phyloP scores from a whole-genome alignment of 2,329 filamentous ascomycete genomes.

The Scedosporium dehoogii region DNA sequence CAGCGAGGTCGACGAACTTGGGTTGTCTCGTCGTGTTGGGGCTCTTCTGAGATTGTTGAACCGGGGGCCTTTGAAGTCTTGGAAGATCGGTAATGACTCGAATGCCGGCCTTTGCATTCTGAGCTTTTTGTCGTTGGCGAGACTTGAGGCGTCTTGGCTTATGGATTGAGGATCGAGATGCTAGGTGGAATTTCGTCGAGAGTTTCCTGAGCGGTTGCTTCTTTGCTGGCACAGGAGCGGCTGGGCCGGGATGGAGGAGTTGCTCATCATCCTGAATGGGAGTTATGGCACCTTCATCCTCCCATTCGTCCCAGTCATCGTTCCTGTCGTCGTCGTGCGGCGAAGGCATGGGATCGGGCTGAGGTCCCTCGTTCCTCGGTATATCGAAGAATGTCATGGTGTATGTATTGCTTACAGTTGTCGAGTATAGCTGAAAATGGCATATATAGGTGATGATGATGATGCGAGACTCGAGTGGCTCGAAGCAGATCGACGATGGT shows the following conservation, averaged over 20 bases:
- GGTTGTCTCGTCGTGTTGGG: conserved; percentile 19
- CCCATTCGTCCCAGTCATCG: conserved; percentile 43
- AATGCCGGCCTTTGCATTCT: conserved; percentile 54
- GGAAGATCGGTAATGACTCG: conserved; percentile 62
- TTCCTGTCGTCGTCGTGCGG: background rate
- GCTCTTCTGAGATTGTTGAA: conserved; percentile 10
- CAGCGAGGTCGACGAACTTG: conserved; percentile 49
- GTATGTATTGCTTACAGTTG: no score
- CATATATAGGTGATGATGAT: background rate
- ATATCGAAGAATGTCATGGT: conserved; percentile 5
- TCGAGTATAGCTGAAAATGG: background rate
- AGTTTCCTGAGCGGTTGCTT: conserved; percentile 5
- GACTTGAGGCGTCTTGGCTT: conserved; percentile 43
- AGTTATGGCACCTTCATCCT: conserved; percentile 26
- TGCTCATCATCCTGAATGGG: conserved; percentile 25
- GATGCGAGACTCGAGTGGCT: background rate
- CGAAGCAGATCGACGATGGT: background rate
- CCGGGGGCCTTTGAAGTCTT: conserved; percentile 26
- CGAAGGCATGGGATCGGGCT: background rate
- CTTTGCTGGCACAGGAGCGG: conserved; percentile 7
- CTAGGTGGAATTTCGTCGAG: background rate
- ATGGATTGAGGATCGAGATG: conserved; percentile 26
- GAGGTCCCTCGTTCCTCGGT: background rate
- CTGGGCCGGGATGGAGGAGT: conserved; percentile 14
- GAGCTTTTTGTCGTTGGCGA: conserved; percentile 47